Percentiles rank a stretch among this genome's conserved stretches.
Conservation (phyloP, 306 rosid species). For the Quercus cerris region DNA sequence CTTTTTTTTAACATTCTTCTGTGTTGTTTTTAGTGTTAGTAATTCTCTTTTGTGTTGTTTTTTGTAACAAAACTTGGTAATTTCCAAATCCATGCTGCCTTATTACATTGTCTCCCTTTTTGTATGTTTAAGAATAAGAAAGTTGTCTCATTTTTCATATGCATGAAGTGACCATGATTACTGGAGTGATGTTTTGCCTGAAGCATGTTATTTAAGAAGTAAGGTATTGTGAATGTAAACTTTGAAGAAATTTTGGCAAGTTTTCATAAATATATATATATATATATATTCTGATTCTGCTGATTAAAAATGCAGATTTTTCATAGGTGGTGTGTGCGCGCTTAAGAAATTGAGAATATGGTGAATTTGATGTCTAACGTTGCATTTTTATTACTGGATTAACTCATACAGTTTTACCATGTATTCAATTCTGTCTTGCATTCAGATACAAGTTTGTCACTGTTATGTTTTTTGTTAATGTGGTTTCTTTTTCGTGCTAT, state of each 20-base stretch:
- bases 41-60: no score
- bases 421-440: neutral
- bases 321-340: neutral
- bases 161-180: neutral
- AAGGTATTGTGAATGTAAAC: neutral
- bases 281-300: neutral
- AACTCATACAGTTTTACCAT: neutral
- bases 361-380: no score
- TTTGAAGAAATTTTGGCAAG: neutral
- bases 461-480: neutral
- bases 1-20: no score
- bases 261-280: neutral
- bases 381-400: neutral
- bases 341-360: neutral
- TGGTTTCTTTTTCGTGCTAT: neutral
- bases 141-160: neutral
- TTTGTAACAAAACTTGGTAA: no score
- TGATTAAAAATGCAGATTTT: neutral
- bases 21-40: no score
- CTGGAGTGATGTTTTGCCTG: neutral
- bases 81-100: no score
- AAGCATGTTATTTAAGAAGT: neutral
- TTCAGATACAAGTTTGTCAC: conserved; percentile 1
- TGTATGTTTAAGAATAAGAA: neutral
- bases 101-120: no score